Base-by-base conservation (phyloP, 2,329 filamentous ascomycete genomes). In the Apiospora rasikravindrae region DNA sequence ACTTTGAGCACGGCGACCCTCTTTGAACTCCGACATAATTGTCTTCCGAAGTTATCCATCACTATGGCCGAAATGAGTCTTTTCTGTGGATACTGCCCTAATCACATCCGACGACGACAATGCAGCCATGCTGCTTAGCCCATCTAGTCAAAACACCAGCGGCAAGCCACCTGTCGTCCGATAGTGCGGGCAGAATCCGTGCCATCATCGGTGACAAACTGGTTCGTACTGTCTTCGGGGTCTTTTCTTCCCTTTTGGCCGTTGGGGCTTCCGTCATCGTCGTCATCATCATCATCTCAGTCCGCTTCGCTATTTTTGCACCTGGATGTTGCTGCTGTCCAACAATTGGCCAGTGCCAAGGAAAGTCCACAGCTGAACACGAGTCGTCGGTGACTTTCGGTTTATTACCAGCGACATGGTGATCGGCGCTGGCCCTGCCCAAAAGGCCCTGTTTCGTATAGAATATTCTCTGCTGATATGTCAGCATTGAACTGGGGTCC, bases 71-170 rank as follows among this genome's bases (percentile, higher is more conserved):
- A 64, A 64, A 40, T 64, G 57, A 40, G 57, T 40, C 33, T 40
- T 40, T 64, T 64, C 19, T 64, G 22, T 37, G 57, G 57, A n/a
- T 40, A 40, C 57, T 64, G 22, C 33, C 33, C 57, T 64, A n/a
- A 64, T 40, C 57, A 64, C 22, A 40, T 22, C 57, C 29, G 29
- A 64, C 53, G 3, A 61, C 57, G 57, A 64, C 57, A 64, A 64
- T 64, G 57, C 57, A 37, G 57, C 57, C 57, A 64, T 37, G 57
- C 57, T 64, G 8, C 40, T 10, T 64, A 64, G 33, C 13, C 57
- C 57, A 64, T 64, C 33, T 64, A 64, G 57, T 40, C 57, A 37
- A 64, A 64, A 64, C 57, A 64, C 57, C 57, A 64, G 57, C 57
- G 57, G 57, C 57, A 64, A 64, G 22, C 33, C 57, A 40, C n/a